Base-by-base conservation (phyloP, 176 grass and related monocot genomes). In the Phyllostachys edulis region DNA sequence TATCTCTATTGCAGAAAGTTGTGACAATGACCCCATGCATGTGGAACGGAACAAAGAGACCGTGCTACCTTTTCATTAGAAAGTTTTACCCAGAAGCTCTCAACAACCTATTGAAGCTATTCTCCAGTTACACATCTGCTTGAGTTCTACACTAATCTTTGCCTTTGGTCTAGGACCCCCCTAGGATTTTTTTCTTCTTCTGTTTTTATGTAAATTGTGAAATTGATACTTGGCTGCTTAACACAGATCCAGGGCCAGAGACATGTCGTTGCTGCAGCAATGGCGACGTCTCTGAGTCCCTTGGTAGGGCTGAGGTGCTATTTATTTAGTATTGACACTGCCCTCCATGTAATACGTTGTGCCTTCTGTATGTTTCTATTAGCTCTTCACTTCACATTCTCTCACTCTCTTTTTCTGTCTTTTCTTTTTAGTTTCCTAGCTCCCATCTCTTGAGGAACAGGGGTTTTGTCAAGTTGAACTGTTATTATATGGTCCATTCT, bases 71-170 rank as follows among this genome's bases (percentile, higher is more conserved):
- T 80, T 98, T 98, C 78, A 89, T 93, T 36, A 89, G 96, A 84
- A 98, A 98, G 76, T 98, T 98, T 82, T 95, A 93, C 76, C 96
- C 93, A n/a, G 87, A 94, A 80, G 81, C 96, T 82, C 89, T 93
- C 77, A 82, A 89, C 87, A 95, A 94, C 63, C 41, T 98, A 86
- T 75, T 98, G 87, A 91, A 95, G 79, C 72, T 98, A 75, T 93
- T 90, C 82, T 87, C 89, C 85, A 90, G 80, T 86, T 90, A 91
- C 84, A 93, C 89, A 27, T 84, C 52, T n/a, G 63, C 91, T 76
- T 93, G 87, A 98, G 40, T 79, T 88, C 62, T 29, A 60, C 67
- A 59, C 34, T 9, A 89, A 91, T 89, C 76, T 89, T 91, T 85
- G 27, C 55, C 65, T 80, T 82, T 71, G 67, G 32, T 76, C 80